Evolutionary conservation across 2,329 filamentous ascomycete genomes (phyloP).

Genomic region (Waltergamsia citrina): DNA sequence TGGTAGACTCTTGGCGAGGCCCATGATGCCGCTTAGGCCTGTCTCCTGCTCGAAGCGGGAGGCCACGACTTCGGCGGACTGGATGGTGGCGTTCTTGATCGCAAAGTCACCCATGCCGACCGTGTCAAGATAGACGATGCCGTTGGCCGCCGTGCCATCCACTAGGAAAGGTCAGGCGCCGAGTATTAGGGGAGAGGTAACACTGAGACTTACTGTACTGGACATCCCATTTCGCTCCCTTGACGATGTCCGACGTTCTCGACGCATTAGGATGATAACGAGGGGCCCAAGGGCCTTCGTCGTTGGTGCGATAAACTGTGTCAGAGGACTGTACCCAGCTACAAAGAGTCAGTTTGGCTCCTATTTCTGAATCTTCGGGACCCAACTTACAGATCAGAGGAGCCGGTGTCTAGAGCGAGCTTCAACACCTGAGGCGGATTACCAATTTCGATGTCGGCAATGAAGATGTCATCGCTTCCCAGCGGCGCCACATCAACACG

Average conservation of each 20-base stretch:
- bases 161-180: constrained; percentile 15
- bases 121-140: constrained; percentile 41
- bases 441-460: constrained; percentile 34
- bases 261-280: constrained; percentile 36
- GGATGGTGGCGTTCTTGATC: constrained; percentile 34
- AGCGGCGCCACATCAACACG: constrained; percentile 23
- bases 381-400: constrained; percentile 54
- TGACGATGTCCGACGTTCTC: constrained; percentile 27
- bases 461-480: constrained; percentile 30
- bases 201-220: constrained; percentile 31
- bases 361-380: too few species aligned
- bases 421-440: constrained; percentile 36
- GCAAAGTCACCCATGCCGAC: constrained; percentile 33
- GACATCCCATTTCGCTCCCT: constrained; percentile 37
- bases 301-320: constrained; percentile 24
- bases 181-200: not conserved
- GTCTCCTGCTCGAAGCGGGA: constrained; percentile 29
- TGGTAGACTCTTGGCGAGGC: constrained; percentile 35
- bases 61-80: constrained; percentile 35
- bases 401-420: constrained; percentile 44
- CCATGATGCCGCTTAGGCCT: constrained; percentile 39
- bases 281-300: constrained; percentile 23
- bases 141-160: constrained; percentile 33
- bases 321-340: constrained; percentile 48
- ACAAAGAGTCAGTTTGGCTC: too few species aligned